phyloP scores from a whole-genome alignment of 2,329 filamentous ascomycete genomes.

The Bipolaris bicolor region DNA sequence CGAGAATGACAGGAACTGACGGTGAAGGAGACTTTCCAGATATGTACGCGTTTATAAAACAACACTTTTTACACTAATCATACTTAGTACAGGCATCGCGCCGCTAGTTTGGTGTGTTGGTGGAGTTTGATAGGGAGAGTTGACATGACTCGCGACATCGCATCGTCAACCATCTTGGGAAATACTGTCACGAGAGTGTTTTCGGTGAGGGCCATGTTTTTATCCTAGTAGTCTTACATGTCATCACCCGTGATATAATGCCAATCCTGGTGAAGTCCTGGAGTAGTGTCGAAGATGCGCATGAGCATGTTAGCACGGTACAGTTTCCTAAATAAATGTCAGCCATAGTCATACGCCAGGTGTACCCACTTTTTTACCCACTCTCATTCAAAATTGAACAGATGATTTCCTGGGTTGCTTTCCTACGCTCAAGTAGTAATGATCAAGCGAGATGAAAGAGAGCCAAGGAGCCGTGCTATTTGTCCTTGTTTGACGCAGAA shows the following conservation, averaged over 20 bases:
- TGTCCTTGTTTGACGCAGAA: neutral
- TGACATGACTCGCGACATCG: neutral
- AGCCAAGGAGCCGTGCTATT: neutral
- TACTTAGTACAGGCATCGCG: neutral
- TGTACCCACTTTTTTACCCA: neutral
- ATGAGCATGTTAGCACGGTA: neutral
- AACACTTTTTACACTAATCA: neutral
- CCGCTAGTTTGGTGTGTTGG: neutral
- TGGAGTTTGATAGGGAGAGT: neutral
- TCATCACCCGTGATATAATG: neutral
- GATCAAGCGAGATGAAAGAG: neutral
- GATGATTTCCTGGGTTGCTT: neutral
- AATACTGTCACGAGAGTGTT: neutral
- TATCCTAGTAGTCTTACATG: neutral
- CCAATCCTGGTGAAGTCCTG: neutral
- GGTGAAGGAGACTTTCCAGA: slow-evolving; percentile 28
- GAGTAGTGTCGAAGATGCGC: neutral
- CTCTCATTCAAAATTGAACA: neutral
- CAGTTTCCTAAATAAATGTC: neutral
- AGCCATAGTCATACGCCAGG: neutral
- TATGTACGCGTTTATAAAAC: neutral
- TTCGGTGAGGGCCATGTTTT: neutral
- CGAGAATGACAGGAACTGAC: slow-evolving; percentile 43
- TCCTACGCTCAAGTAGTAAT: neutral
- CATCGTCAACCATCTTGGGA: neutral